Percentiles rank a stretch among this genome's conserved stretches.
Evolutionary conservation across 108 stramenopile genomes (phyloP).

Genomic region (Conticribra weissflogii): DNA sequence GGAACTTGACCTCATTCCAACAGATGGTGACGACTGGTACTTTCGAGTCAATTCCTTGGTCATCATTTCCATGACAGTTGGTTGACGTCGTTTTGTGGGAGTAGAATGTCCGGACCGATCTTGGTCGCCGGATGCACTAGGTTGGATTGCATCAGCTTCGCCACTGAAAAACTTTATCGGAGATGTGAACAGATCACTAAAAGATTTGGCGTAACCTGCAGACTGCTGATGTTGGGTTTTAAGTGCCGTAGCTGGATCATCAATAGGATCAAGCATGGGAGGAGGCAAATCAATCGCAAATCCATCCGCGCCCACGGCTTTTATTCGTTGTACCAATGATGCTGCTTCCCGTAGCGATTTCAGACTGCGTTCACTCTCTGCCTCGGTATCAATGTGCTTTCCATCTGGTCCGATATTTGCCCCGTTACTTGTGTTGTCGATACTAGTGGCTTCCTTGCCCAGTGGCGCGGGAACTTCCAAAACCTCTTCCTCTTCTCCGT

Average conservation of each 20-base stretch:
- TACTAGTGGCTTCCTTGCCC: background rate
- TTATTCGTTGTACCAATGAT: constrained; percentile 59
- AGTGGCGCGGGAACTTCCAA: constrained; percentile 43
- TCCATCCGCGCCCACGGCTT: constrained; percentile 47
- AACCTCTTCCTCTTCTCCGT: constrained; percentile 49
- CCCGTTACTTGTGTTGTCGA: background rate
- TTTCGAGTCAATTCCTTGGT: constrained; percentile 26
- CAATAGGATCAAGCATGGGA: constrained; percentile 18
- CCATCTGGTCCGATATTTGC: background rate
- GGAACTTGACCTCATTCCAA: constrained; percentile 37
- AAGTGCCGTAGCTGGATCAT: constrained; percentile 35
- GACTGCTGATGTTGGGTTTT: constrained; percentile 28
- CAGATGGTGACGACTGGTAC: constrained; percentile 44
- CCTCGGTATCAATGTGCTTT: constrained; percentile 42
- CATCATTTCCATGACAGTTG: constrained; percentile 39
- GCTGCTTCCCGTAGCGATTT: constrained; percentile 53
- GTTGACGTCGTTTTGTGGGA: constrained; percentile 1
- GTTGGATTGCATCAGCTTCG: too few relatives aligned
- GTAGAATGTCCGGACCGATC: background rate
- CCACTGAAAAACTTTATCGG: constrained; percentile 54
- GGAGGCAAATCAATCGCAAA: constrained; percentile 36
- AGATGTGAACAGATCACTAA: constrained; percentile 48
- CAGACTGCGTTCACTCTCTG: constrained; percentile 34
- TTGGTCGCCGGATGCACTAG: too few relatives aligned
- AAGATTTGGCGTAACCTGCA: constrained; percentile 42